These are phyloP conservation scores for Mycosphaerelloides madeirae DNA, from an alignment of 2,329 filamentous ascomycete genomes.

Conservation along the genomic window DNA sequence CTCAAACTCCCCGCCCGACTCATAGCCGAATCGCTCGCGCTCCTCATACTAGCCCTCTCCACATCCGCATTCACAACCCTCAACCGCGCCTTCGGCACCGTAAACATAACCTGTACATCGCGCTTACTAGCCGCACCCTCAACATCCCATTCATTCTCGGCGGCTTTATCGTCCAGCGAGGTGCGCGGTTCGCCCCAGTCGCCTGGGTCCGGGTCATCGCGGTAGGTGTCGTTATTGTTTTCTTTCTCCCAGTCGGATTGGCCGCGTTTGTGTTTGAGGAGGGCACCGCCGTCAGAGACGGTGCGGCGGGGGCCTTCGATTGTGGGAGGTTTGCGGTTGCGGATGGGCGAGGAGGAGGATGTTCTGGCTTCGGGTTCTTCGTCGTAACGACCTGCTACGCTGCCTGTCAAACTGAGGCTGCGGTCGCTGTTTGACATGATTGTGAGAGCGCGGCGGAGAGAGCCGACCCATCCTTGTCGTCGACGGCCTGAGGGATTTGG, in stretches of 20 bases:
- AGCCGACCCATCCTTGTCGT: constrained; percentile 30
- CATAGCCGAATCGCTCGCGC: constrained; percentile 29
- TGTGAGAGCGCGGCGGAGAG: constrained; percentile 29
- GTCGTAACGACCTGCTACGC: constrained; percentile 8
- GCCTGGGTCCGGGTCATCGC: constrained; percentile 29
- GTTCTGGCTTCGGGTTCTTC: constrained; percentile 11
- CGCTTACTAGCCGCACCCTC: constrained; percentile 44
- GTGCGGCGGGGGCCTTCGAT: constrained; percentile 37
- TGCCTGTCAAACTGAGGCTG: constrained; percentile 27
- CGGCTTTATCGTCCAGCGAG: constrained; percentile 23
- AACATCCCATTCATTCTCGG: constrained; percentile 48
- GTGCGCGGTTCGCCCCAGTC: constrained; percentile 31
- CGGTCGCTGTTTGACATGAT: constrained; percentile 28
- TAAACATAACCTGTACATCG: constrained; percentile 70
- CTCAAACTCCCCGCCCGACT: constrained; percentile 17
- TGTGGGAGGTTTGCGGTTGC: constrained; percentile 4
- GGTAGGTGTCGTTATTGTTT: constrained; percentile 25
- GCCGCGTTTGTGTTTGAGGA: constrained; percentile 39
- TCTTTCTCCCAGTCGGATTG: constrained; percentile 36
- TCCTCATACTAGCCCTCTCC: constrained; percentile 35
- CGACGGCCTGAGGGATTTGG: constrained; percentile 6
- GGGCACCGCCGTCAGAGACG: constrained; percentile 40
- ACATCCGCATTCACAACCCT: constrained; percentile 81
- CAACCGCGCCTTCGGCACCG: constrained; percentile 78
- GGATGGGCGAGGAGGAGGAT: constrained; percentile 24